Evolutionary conservation across 2,329 filamentous ascomycete genomes (phyloP), one percentile per base, ranked within the genome.

Genomic region (Aspergillus sojae): DNA sequence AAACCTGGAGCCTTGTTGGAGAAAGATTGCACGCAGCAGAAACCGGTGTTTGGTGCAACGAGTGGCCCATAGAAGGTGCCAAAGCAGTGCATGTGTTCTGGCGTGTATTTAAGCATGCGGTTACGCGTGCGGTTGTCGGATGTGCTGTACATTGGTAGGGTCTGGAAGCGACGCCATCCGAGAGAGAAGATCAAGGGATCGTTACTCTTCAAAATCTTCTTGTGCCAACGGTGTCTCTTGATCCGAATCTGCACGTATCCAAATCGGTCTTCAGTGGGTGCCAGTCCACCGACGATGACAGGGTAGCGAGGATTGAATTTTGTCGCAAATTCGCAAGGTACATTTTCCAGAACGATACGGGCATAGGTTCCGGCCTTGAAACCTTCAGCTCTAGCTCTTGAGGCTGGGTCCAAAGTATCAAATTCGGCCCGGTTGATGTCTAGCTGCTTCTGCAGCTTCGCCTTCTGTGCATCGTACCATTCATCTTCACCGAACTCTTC

Each of bases 11-110:
- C 94, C 73, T 90, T 88, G 65, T 91, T 89, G 0, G 91, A 92
- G 74, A 99, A 90, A 9, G 90, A 92, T 78, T 98, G 93, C 68
- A 98, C 93, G 78, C 91, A 95, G 70, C 92, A 94, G 80, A 99
- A 98, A 63, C 94, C 93, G 2, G 94, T 97, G 78, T 97, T 97
- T 14, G 96, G 95, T 0, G 95, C 93, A 64, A 97, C 93, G 9
- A 99, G 87, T 0, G 96, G 95, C 0, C 94, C 95, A 74, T 96
- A 98, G 79, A 98, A 93, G 57, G 94, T 97, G 46, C 88, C 95
- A 76, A 96, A 96, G 81, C 96, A 99, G 81, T 98, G 95, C 93
- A 97, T 98, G 76, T 99, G 95, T 82, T 99, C 96, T 0, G 95
- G 96, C 0, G 94, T 97, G 79, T 99, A 99, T 79, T 99, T 99